A percentile compares a stretch with the other conserved stretches of the same genome.
Evolutionary conservation across 441 rosid genomes (phyloP).

Genomic region (Corymbia calophylla): DNA sequence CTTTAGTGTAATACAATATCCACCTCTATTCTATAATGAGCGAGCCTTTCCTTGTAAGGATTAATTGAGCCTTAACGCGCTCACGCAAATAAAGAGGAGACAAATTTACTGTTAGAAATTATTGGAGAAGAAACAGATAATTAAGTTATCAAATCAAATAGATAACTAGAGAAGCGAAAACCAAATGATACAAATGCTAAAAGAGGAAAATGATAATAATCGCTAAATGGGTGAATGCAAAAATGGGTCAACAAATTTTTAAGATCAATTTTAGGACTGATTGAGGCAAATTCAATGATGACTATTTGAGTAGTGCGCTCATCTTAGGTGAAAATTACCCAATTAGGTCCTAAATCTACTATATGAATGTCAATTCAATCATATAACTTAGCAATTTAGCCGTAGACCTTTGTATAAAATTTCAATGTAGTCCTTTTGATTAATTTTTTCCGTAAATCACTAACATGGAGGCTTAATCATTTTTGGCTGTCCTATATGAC

Average conservation of each 20-base stretch:
- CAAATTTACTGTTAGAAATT: too few relatives aligned
- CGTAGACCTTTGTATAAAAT: too few relatives aligned
- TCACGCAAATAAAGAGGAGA: too few relatives aligned
- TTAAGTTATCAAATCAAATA: too few relatives aligned
- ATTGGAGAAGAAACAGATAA: too few relatives aligned
- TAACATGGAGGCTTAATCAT: too few relatives aligned
- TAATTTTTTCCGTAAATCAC: too few relatives aligned
- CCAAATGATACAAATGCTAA: background rate
- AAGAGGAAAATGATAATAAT: background rate
- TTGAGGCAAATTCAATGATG: background rate
- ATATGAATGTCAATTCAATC: too few relatives aligned
- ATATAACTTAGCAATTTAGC: too few relatives aligned
- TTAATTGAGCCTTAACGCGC: background rate
- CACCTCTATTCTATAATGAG: background rate
- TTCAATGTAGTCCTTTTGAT: too few relatives aligned
- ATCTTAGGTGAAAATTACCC: background rate
- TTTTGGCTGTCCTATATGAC: background rate
- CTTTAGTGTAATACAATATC: background rate
- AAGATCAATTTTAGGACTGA: background rate
- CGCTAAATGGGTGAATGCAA: background rate
- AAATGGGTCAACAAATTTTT: accelerated
- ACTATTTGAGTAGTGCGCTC: background rate
- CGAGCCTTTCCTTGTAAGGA: background rate
- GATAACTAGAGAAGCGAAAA: background rate
- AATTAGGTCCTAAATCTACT: too few relatives aligned